phyloP scores from a whole-genome alignment of 345 rosid genomes.

The Mercurialis annua region DNA sequence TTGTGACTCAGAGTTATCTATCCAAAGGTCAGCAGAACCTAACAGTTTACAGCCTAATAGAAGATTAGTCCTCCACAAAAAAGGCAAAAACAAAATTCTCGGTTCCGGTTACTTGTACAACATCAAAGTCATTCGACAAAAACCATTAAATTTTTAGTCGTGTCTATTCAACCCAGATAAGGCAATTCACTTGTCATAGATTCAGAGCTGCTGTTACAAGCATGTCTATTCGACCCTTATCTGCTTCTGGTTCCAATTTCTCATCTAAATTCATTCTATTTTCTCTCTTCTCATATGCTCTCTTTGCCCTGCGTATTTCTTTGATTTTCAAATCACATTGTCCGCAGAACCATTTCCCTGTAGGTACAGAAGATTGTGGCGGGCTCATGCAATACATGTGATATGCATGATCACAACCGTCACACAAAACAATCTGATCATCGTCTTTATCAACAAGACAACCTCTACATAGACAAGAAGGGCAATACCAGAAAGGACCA shows the following conservation, averaged over 20 bases:
- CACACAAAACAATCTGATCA: conserved; percentile 74
- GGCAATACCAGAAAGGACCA: conserved; percentile 82
- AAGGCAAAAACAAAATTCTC: conserved; percentile 20
- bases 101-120: conserved; percentile 14
- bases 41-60: conserved; percentile 33
- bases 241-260: conserved; percentile 20
- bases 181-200: conserved; percentile 35
- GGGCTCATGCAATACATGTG: conserved; percentile 87
- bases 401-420: conserved; percentile 87
- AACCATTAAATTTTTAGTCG: conserved; percentile 5
- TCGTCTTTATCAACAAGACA: conserved; percentile 82
- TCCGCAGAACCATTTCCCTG: conserved; percentile 79
- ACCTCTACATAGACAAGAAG: conserved; percentile 78
- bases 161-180: conserved; percentile 1
- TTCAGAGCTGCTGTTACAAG: conserved; percentile 73
- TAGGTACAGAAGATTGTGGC: conserved; percentile 48
- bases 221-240: conserved; percentile 58
- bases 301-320: conserved; percentile 45
- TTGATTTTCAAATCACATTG: conserved; percentile 55
- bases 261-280: conserved; percentile 26
- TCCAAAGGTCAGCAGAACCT: conserved; percentile 30
- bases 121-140: not conserved
- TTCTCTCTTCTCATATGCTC: conserved; percentile 38
- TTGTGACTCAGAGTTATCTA: conserved; percentile 11
- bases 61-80: conserved; percentile 12